Evolutionary conservation across 495 filamentous ascomycete genomes (phyloP).

Genomic region (Umbilicaria muhlenbergii): DNA sequence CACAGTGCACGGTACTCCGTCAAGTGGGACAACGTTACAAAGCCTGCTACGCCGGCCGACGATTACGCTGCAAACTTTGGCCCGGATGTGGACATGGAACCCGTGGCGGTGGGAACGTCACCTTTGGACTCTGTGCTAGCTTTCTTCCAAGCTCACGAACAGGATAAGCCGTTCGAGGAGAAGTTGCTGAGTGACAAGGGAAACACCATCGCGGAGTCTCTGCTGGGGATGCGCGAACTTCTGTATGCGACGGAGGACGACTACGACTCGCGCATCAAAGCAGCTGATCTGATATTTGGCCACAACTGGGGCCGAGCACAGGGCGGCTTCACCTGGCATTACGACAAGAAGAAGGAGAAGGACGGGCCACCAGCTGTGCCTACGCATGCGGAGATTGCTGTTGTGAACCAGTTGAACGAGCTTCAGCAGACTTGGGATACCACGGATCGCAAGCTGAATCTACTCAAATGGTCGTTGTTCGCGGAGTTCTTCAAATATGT

Average conservation of each 20-base stretch:
- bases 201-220: constrained; percentile 13
- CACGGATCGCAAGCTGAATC: not conserved
- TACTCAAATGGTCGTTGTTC: constrained; percentile 13
- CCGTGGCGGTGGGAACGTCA: constrained; percentile 29
- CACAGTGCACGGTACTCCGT: constrained; percentile 34
- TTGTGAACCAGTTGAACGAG: constrained; percentile 6
- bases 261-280: constrained; percentile 19
- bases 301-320: constrained; percentile 13
- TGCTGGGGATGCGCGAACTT: constrained; percentile 13
- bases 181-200: constrained; percentile 4
- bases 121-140: constrained; percentile 29
- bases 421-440: constrained; percentile 5
- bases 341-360: not conserved
- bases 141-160: constrained; percentile 17
- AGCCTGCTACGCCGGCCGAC: constrained; percentile 18
- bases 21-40: constrained; percentile 15
- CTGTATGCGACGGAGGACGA: constrained; percentile 19
- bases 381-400: not conserved
- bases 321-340: constrained; percentile 19
- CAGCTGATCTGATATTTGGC: constrained; percentile 19
- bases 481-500: constrained; percentile 11
- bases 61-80: constrained; percentile 10
- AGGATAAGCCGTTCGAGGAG: not conserved
- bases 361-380: not conserved
- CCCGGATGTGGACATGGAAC: constrained; percentile 2